Conservation (phyloP, 805 yeast genomes). For the Saccharomycopsis malanga region DNA sequence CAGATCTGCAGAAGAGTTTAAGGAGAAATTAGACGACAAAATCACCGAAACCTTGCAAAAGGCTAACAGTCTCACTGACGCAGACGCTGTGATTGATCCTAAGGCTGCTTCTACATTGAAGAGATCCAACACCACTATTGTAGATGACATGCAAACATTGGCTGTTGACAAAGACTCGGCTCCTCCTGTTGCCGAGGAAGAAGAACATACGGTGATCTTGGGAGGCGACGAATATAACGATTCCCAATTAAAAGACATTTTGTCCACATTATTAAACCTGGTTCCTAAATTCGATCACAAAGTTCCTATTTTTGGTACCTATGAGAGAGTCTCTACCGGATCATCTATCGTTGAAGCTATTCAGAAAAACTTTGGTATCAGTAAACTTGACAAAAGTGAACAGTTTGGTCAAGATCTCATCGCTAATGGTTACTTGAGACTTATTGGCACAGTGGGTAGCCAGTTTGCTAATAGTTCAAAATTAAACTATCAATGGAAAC, state of each 20-base stretch:
- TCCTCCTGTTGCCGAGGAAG: constrained; percentile 25
- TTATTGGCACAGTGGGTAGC: constrained; percentile 54
- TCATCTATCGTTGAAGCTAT: constrained; percentile 55
- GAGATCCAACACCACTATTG: constrained; percentile 22
- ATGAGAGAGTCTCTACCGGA: constrained; percentile 56
- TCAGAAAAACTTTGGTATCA: constrained; percentile 37
- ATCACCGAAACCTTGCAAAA: constrained; percentile 22
- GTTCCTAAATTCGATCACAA: constrained; percentile 50
- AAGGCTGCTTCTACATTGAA: constrained; percentile 11
- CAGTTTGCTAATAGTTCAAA: constrained; percentile 69
- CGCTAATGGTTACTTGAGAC: constrained; percentile 50
- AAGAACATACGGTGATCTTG: constrained; percentile 27
- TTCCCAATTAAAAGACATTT: constrained; percentile 34
- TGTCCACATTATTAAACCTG: constrained; percentile 37
- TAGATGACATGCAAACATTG: constrained; percentile 21
- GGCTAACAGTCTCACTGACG: constrained; percentile 8
- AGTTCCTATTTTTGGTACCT: constrained; percentile 65
- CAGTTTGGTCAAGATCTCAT: constrained; percentile 66
- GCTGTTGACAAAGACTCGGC: constrained; percentile 21
- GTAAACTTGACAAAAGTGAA: constrained; percentile 55
- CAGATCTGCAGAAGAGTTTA: constrained; percentile 61
- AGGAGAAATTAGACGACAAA: constrained; percentile 40
- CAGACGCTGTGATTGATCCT: constrained; percentile 17
- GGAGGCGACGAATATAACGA: constrained; percentile 35
- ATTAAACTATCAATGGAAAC: constrained; percentile 76